These are phyloP conservation scores for Ilyonectria sp. DNA, from an alignment of 2,329 filamentous ascomycete genomes.

Conservation along the genomic window DNA sequence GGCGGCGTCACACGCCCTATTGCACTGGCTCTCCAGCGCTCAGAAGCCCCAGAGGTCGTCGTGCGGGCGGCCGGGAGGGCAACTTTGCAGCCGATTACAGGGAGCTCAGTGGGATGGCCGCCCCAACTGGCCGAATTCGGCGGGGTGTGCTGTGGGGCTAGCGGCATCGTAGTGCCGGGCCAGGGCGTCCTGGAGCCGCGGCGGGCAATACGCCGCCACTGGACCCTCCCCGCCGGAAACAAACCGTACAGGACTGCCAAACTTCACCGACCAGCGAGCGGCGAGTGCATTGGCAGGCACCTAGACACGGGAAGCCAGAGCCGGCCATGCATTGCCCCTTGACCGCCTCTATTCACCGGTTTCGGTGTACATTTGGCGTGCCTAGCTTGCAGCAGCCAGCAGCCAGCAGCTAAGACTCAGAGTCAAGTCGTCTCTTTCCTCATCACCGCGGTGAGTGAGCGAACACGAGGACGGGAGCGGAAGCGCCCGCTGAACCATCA, in stretches of 20 bases:
- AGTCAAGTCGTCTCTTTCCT: constrained; percentile 28
- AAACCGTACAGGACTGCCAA: not conserved
- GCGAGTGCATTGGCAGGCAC: not conserved
- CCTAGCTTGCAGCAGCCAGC: not conserved
- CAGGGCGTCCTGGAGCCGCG: constrained; percentile 5
- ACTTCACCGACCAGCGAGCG: constrained; percentile 11
- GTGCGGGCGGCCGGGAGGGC: not conserved
- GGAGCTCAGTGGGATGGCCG: constrained; percentile 2
- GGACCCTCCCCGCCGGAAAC: not conserved
- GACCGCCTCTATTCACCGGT: constrained; percentile 25
- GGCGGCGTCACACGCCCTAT: not conserved
- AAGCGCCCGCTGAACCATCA: not conserved
- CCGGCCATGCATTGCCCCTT: constrained; percentile 4
- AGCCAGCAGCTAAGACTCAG: constrained; percentile 12
- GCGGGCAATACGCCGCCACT: not conserved
- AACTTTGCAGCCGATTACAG: constrained; percentile 5
- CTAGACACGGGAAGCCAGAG: constrained; percentile 7
- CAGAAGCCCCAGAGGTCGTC: not conserved
- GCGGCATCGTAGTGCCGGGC: constrained; percentile 28
- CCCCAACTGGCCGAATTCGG: constrained; percentile 17
- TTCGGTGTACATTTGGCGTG: constrained; percentile 23
- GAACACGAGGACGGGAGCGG: not conserved
- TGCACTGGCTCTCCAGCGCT: not conserved
- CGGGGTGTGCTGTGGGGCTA: constrained; percentile 20
- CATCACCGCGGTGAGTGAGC: constrained; percentile 12